Evolutionary conservation across 2,329 filamentous ascomycete genomes (phyloP), one percentile per base, ranked within the genome.

Genomic region (Lachnellula arida): DNA sequence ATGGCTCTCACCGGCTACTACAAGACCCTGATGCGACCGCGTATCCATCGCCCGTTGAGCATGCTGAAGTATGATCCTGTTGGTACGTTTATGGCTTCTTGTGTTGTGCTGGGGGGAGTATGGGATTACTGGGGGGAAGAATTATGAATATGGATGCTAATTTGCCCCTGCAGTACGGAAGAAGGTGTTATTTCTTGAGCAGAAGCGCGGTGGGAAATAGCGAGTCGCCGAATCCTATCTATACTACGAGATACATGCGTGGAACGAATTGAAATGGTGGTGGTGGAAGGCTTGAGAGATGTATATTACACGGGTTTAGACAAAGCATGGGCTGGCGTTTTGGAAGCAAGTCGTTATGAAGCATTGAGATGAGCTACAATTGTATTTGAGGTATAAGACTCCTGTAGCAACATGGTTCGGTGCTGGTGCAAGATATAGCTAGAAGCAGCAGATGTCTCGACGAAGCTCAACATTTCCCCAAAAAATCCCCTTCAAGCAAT

Each of bases 1-100:
- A 99, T 99, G 94, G 94, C 94, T 72, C 87, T 96, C 87, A 99
- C 94, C 25, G 94, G 94, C 69, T 99, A 91, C 81, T 99, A 93
- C 81, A 92, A 93, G 74, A 95, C 91, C 53, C 85, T 96, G 74
- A 81, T 87, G 65, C 86, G 95, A 57, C 92, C 91, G 12, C 87
- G 94, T 65, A 81, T 83, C 32, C 81, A 91, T 60, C 80, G 87
- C 46, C 92, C 95, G 55, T 82, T 99, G 75, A 95, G 91, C 77
- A 94, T 99, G 91, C 78, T 99, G 67, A 99, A 99, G 79, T 99
- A 99, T 75, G 94, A 99, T 72, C 94, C 94, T 43, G 92, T 99
- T 63, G 87, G 90, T 96, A 63, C 15, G 63, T 65, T 53, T 15
- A 23, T 23, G 12, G 9, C 7, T 1, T 23, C 17, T 55, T 25